These are phyloP conservation scores for Colletotrichum gigasporum DNA, from an alignment of 2,329 filamentous ascomycete genomes.

Conservation along the genomic window DNA sequence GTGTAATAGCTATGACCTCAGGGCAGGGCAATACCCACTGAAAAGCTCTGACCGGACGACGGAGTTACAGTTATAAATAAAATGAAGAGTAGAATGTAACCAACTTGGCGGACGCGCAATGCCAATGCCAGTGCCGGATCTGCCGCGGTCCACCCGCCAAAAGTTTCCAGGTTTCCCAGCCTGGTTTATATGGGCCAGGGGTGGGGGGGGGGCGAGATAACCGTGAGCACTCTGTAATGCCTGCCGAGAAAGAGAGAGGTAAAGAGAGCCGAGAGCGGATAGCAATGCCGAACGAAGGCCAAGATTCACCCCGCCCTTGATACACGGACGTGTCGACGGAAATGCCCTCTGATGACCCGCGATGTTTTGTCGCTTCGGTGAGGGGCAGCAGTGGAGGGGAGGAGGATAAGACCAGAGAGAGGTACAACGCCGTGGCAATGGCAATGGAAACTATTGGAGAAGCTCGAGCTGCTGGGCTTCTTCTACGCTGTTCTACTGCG, in stretches of 20 bases:
- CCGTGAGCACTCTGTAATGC: slow-evolving; percentile 9
- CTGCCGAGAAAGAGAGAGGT: neutral
- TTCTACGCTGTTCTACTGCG: too few relatives aligned
- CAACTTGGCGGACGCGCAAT: slow-evolving; percentile 7
- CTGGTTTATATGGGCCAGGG: slow-evolving; percentile 28
- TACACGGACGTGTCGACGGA: neutral
- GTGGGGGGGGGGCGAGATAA: neutral
- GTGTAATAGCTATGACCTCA: slow-evolving; percentile 1
- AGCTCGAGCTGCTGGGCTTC: neutral
- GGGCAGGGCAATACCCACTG: neutral
- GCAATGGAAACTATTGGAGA: neutral
- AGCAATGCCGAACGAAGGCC: slow-evolving; percentile 22
- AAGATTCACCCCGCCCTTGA: slow-evolving; percentile 7
- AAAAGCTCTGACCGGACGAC: slow-evolving; percentile 9
- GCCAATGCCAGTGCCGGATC: slow-evolving; percentile 12
- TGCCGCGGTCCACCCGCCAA: slow-evolving; percentile 13
- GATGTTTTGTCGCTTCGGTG: neutral
- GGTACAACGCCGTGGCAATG: too few relatives aligned
- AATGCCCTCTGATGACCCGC: neutral
- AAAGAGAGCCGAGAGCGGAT: neutral
- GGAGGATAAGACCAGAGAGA: neutral
- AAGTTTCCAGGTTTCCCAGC: slow-evolving; percentile 18
- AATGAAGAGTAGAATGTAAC: neutral
- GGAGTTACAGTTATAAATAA: slow-evolving; percentile 7
- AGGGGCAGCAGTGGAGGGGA: too few relatives aligned